phyloP scores from a whole-genome alignment of 768 basidiomycete genomes.

The Ephemerocybe angulata region DNA sequence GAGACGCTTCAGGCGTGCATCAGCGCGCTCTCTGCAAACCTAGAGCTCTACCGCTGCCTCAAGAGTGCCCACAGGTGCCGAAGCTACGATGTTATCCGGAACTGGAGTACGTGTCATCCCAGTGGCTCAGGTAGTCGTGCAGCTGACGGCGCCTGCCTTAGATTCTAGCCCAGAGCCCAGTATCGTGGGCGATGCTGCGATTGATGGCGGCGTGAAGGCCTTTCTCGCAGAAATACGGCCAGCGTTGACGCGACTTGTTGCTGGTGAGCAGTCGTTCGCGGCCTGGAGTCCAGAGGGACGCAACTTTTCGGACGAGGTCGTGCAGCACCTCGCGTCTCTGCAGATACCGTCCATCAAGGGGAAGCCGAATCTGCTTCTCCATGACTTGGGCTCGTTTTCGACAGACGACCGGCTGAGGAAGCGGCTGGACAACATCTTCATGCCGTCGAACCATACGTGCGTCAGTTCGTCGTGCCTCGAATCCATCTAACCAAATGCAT shows the following conservation, averaged over 20 bases:
- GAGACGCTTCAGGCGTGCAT: conserved; percentile 33
- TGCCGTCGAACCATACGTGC: conserved; percentile 42
- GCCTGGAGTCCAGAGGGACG: conserved; percentile 26
- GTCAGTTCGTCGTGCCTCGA: conserved; percentile 9
- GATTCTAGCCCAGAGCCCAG: conserved; percentile 7
- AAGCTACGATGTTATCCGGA: conserved; percentile 30
- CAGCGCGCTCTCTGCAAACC: conserved; percentile 26
- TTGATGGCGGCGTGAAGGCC: conserved; percentile 17
- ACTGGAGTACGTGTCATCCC: conserved; percentile 33
- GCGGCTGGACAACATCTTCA: conserved; percentile 39
- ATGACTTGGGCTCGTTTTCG: conserved; percentile 39
- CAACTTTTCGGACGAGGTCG: conserved; percentile 18
- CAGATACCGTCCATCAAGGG: conserved; percentile 34
- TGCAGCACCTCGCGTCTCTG: conserved; percentile 26
- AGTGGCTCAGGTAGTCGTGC: too few species aligned
- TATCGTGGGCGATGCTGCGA: conserved; percentile 9
- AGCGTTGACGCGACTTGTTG: conserved; percentile 28
- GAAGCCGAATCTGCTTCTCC: conserved; percentile 39
- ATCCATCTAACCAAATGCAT: not conserved
- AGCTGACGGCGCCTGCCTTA: too few species aligned
- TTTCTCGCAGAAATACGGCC: conserved; percentile 29
- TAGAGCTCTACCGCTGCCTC: conserved; percentile 29
- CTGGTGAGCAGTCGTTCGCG: conserved; percentile 30
- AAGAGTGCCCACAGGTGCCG: conserved; percentile 27
- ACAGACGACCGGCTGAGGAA: conserved; percentile 25